Conservation (phyloP, 2,329 filamentous ascomycete species). For the Colletotrichum sp. region DNA sequence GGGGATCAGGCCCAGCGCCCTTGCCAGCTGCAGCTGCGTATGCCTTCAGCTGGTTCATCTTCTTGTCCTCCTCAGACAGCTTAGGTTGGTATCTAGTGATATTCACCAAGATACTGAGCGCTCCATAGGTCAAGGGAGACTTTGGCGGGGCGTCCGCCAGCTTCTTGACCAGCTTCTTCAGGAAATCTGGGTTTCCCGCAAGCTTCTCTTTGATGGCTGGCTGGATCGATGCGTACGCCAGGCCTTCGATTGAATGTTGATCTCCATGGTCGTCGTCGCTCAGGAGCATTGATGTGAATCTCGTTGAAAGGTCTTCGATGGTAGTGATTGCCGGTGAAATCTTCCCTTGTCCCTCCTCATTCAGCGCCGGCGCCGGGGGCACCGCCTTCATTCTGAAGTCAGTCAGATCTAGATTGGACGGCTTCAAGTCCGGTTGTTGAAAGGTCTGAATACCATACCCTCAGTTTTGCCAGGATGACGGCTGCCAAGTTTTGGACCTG, state of each 20-base stretch:
- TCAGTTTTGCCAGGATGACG: constrained; percentile 77
- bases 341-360: constrained; percentile 45
- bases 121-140: constrained; percentile 81
- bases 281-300: constrained; percentile 71
- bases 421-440: constrained; percentile 18
- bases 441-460: constrained; percentile 48
- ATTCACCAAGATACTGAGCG: constrained; percentile 84
- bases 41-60: constrained; percentile 88
- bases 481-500: constrained; percentile 71
- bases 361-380: constrained; percentile 45
- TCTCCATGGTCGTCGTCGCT: constrained; percentile 61
- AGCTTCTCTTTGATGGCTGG: constrained; percentile 85
- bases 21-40: constrained; percentile 87
- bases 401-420: constrained; percentile 42
- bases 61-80: constrained; percentile 88
- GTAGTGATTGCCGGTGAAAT: constrained; percentile 62
- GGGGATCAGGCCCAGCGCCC: constrained; percentile 62
- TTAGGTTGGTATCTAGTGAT: constrained; percentile 80
- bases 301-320: constrained; percentile 68
- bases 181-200: constrained; percentile 68
- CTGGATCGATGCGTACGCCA: constrained; percentile 90
- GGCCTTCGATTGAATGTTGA: constrained; percentile 82
- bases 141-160: constrained; percentile 64
- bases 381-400: constrained; percentile 60
- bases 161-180: constrained; percentile 72